phyloP scores from a whole-genome alignment of 306 rosid species.

The Abrus precatorius region DNA sequence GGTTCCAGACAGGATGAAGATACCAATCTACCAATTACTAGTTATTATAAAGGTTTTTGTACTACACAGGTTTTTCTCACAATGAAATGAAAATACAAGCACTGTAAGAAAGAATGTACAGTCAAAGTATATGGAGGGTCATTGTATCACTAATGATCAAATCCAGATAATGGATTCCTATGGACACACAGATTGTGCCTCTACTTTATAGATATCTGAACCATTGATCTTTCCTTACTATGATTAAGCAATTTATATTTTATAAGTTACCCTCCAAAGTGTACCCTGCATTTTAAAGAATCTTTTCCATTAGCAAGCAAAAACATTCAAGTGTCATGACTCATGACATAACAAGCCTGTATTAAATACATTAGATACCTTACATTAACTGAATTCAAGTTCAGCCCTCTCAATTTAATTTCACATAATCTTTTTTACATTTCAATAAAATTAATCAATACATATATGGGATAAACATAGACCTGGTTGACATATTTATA shows the following conservation, averaged over 20 bases:
- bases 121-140: neutral
- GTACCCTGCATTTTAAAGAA: neutral
- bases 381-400: no score
- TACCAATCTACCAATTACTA: slow-evolving; percentile 9
- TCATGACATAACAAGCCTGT: neutral
- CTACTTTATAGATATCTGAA: neutral
- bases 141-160: neutral
- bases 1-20: neutral
- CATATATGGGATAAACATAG: no score
- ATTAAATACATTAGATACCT: neutral
- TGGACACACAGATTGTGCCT: slow-evolving; percentile 2
- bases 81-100: neutral
- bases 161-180: neutral
- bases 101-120: neutral
- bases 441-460: no score
- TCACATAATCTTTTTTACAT: no score
- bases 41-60: neutral
- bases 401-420: no score
- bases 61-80: neutral
- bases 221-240: neutral
- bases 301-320: neutral
- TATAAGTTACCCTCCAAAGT: neutral
- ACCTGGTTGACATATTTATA: no score
- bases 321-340: neutral
- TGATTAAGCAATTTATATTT: neutral